phyloP scores from a whole-genome alignment of 495 filamentous ascomycete species.

The Tuber aestivum region DNA sequence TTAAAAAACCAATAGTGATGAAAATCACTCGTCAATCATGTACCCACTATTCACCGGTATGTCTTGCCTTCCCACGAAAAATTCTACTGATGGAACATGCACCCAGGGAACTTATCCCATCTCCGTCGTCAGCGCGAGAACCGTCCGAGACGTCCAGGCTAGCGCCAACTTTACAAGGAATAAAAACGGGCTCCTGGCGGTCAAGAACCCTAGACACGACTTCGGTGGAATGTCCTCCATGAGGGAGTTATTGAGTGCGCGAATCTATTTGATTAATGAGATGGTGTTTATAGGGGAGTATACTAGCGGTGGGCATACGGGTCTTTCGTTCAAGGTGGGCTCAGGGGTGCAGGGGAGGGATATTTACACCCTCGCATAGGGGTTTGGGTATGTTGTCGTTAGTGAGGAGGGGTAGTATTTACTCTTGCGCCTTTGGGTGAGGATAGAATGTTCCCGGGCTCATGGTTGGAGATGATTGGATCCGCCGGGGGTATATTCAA shows the following conservation, averaged over 20 bases:
- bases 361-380: conserved; percentile 49
- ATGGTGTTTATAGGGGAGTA: conserved; percentile 43
- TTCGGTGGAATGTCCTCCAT: too few species aligned
- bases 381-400: conserved; percentile 50
- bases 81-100: conserved; percentile 44
- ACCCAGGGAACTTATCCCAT: conserved; percentile 54
- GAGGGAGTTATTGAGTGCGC: too few species aligned
- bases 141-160: conserved; percentile 52
- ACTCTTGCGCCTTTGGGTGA: neutral
- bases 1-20: conserved; percentile 12
- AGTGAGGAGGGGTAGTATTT: conserved; percentile 47
- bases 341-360: conserved; percentile 53
- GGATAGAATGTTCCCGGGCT: neutral
- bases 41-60: conserved; percentile 47
- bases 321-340: conserved; percentile 54
- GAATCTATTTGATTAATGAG: too few species aligned
- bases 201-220: too few species aligned
- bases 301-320: conserved; percentile 43
- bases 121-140: conserved; percentile 57
- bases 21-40: conserved; percentile 47
- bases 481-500: too few species aligned
- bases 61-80: conserved; percentile 44
- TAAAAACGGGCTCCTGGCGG: conserved; percentile 53
- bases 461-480: too few species aligned
- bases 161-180: conserved; percentile 60